Base-by-base conservation (phyloP, 768 basidiomycete species). In the Cubamyces sp. region DNA sequence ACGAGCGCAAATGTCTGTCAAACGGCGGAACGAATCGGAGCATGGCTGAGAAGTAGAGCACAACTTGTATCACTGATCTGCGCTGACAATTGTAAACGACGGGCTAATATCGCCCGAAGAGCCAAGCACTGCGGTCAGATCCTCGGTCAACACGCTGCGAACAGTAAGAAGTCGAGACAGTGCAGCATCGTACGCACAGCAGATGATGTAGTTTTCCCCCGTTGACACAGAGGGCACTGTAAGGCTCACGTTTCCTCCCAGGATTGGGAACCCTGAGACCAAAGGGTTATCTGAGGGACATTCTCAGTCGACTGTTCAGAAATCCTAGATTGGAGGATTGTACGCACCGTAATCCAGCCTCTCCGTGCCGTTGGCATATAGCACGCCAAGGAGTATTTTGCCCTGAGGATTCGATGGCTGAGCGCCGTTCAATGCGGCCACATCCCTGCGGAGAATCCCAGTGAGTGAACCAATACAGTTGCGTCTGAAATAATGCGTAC, bases 311-410 rank as follows among this genome's bases (percentile, higher is more conserved):
- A 9, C 4, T 11, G 34, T 9, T 9, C 9, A 11, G 11, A 11
- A 3, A 34, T 9, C 6, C 9, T 11, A 6, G 11, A 1, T 34
- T 1, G 9, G 9, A 34, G 34, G 34, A 11, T 11, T 11, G 11
- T 9, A 11, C 34, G 34, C 9, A 34, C 34, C 9, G 34, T 34
- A 34, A 6, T 34, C 34, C 9, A 34, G 34, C 34, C 34, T 6
- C 34, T 34, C 34, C 9, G 34, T 34, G 34, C 34, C 34, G 11
- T 34, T 34, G 11, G 34, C 5, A 34, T 34, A 34, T 11, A 34
- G 9, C 9, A 34, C 34, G 9, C 86, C 86, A 37, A 87, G 76
- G 6, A 85, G 59, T 28, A 86, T 65, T 42, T 68, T 30, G 9
- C 84, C 77, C 3, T 40, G 41, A 3, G 68, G 56, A 7, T 74